Conservation (phyloP, 2,329 filamentous ascomycete species). For the Trichophyton rubrum region DNA sequence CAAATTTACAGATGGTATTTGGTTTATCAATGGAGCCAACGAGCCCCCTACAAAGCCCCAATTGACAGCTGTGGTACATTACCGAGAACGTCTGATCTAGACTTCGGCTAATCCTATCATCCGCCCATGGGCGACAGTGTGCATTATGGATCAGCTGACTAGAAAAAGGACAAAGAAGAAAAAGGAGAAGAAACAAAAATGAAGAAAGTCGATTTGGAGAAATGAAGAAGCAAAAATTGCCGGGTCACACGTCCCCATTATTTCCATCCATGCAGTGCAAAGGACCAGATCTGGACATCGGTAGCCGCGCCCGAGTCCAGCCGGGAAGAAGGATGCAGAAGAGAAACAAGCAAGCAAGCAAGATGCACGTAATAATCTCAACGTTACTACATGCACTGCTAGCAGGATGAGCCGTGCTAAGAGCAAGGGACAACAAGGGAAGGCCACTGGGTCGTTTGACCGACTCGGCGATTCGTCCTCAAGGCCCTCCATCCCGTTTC, state of each 20-base stretch:
- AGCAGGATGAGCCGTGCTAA: not conserved
- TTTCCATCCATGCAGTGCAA: not conserved
- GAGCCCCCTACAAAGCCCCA: not conserved
- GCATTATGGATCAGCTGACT: not conserved
- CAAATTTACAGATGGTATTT: not conserved
- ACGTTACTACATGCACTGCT: not conserved
- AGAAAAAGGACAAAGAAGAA: too few relatives aligned
- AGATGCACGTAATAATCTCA: not conserved
- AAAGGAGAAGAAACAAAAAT: not conserved
- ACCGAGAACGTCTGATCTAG: not conserved
- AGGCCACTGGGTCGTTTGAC: not conserved
- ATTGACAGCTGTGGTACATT: not conserved
- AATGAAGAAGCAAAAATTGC: not conserved
- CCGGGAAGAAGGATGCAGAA: not conserved
- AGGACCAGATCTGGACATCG: not conserved
- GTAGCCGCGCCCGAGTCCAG: conserved; percentile 4
- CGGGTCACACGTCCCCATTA: not conserved
- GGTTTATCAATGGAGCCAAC: not conserved
- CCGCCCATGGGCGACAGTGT: not conserved
- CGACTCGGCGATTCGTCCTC: not conserved
- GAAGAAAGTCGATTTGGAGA: not conserved
- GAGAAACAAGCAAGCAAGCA: not conserved
- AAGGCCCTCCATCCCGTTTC: not conserved
- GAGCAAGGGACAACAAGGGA: not conserved
- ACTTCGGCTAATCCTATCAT: not conserved